phyloP scores from a whole-genome alignment of 1,284 basidiomycete genomes.

The Marasmius sp. region DNA sequence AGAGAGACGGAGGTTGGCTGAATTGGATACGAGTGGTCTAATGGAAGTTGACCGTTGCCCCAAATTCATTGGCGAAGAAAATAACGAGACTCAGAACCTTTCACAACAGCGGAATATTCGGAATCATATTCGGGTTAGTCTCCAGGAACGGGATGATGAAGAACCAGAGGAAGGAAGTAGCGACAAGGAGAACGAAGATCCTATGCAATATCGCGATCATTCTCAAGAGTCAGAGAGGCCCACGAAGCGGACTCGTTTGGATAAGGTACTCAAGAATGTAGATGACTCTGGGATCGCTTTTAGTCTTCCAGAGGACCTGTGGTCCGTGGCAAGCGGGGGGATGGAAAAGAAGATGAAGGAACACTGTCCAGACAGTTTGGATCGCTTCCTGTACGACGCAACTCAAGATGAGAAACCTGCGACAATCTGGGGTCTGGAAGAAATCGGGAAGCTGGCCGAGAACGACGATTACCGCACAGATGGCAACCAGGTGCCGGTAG shows the following conservation, averaged over 20 bases:
- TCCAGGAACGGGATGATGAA: neutral
- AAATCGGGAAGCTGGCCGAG: neutral
- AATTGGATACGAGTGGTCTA: constrained; percentile 7
- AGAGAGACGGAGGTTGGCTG: constrained; percentile 18
- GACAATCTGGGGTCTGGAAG: neutral
- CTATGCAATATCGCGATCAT: neutral
- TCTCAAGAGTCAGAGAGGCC: constrained; percentile 1
- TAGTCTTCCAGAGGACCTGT: neutral
- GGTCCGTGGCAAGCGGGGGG: neutral
- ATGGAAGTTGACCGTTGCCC: neutral
- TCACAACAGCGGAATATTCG: too few species aligned
- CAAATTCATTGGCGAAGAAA: too few species aligned
- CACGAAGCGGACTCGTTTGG: constrained; percentile 13
- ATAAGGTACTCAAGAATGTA: neutral
- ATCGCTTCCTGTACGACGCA: constrained; percentile 3
- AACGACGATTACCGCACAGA: neutral
- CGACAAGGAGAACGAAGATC: constrained; percentile 16
- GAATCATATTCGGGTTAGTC: neutral
- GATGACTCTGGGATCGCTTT: neutral
- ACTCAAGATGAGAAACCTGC: neutral
- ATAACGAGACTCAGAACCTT: too few species aligned
- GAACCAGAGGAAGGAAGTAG: constrained; percentile 1
- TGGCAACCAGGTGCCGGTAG: neutral
- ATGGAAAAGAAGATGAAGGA: neutral
- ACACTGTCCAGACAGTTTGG: neutral